Base-by-base conservation (phyloP, 441 rosid species). In the Populus hybrid region DNA sequence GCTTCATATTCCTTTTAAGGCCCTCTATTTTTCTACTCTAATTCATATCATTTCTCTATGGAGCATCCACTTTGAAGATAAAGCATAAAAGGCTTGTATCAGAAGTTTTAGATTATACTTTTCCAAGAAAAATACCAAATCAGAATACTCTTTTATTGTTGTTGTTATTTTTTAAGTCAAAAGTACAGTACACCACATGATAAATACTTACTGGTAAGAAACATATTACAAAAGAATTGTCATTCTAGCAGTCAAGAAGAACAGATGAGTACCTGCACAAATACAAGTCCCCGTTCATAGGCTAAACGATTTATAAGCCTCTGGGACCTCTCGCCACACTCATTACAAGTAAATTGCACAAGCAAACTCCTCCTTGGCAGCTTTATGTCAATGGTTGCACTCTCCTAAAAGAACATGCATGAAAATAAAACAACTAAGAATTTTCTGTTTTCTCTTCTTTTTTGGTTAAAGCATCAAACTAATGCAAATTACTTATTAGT, bases 341-440 rank as follows among this genome's bases (percentile, higher is more conserved):
- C 86, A 76, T 86, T 80, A 68, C 97, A 95, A 35, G 88, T 91
- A 77, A 95, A 94, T 59, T 91, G 90, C 68, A 90, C 93, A 26
- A 86, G 91, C 84, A 91, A 88, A 74, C 93, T 90, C 83, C 98
- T 90, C 77, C 99, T 88, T 1, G 99, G 97, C 73, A 90, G 82
- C 74, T 92, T 91, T 76, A 83, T 82, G 84, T 90, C 91, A 63
- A 91, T 71, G 20, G 87, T 84, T 64, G 87, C 87, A 78, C 77
- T 87, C 87, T 94, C 83, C 78, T 72, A 63, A 59, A 66, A 26
- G 61, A 64, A 40, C 66, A 64, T 28, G 50, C 21, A 68, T 9
- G 64, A 74, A 78, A 35, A 69, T 40, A 45, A 23, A 59, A 45
- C 61, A 28, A 16, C 56, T 26, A 70, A 70, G 45, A 36, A 36